Evolutionary conservation across 352 stramenopile species (phyloP), one percentile per base, ranked within the genome.

Genomic region (Phytopythium oedochilum): DNA sequence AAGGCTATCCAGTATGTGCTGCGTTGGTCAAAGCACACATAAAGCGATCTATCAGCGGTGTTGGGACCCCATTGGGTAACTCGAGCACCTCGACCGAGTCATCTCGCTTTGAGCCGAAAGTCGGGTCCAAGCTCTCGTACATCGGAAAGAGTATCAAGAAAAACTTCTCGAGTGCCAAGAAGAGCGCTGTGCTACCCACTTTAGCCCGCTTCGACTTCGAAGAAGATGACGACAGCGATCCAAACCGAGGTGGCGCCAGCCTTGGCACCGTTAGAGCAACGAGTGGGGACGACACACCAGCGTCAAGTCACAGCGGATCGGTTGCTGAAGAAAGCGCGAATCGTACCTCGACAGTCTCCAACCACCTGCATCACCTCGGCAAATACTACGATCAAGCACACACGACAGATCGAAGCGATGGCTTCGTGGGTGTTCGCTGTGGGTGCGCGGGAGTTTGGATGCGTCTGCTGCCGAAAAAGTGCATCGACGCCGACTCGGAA

Each of bases 401-500:
- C n/a, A 38, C 28, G 5, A 61, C 36, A 0, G 35, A 63, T 18
- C 50, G 59, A 28, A 52, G 52, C 8, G 52, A 57, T 23, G 9
- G 11, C 11, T 4, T 17, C n/a, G 3, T 18, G 22, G 22, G 22
- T 11, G 26, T 53, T 38, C 26, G 45, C 8, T 20, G 31, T 43
- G 14, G 35, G 0, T 31, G 28, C 17, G 5, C 59, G 55, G 25
- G 25, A 3, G 18, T 45, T 38, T 68, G 52, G 56, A 44, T 35
- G 2, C 46, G 47, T 8, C 26, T 78, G 11, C 53, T 81, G 1
- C 55, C 77, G 7, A 34, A 47, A 17, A 28, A 63, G 29, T 72
- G 74, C 36, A 70, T 89, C 25, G 73, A 89, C 45, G 66, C 71
- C 5, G 73, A 89, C 7, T 88, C 77, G 2, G 53, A 39, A 14